These are phyloP conservation scores for Paecilomyces niveus DNA, from an alignment of 2,329 filamentous ascomycete genomes.

Conservation along the genomic window DNA sequence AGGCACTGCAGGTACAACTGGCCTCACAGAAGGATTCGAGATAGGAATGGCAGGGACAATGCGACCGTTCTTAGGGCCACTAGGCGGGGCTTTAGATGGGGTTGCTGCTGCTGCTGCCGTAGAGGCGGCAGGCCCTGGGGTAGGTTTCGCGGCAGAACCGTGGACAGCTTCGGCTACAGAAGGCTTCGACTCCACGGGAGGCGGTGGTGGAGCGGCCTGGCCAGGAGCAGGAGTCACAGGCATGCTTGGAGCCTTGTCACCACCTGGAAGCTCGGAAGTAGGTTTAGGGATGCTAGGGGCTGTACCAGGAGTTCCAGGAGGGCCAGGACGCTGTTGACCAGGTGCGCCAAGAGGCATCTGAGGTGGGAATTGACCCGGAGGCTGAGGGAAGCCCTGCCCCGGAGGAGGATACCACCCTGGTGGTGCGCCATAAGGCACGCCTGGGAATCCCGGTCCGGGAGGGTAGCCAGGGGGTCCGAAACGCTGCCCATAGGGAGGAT, in stretches of 20 bases:
- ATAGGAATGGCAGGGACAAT: slow-evolving; percentile 42
- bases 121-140: slow-evolving; percentile 13
- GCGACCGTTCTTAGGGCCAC: slow-evolving; percentile 33
- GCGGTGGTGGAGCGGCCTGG: slow-evolving; percentile 22
- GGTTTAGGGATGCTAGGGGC: slow-evolving; percentile 23
- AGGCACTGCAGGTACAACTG: slow-evolving; percentile 20
- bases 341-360: slow-evolving; percentile 52
- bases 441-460: slow-evolving; percentile 59
- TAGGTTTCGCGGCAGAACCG: slow-evolving; percentile 13
- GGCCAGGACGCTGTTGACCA: slow-evolving; percentile 31
- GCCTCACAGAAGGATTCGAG: slow-evolving; percentile 25
- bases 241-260: slow-evolving; percentile 30
- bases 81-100: slow-evolving; percentile 15
- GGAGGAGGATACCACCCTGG: slow-evolving; percentile 70
- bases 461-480: slow-evolving; percentile 46
- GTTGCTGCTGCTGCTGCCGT: slow-evolving; percentile 14
- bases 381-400: slow-evolving; percentile 66
- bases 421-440: slow-evolving; percentile 71
- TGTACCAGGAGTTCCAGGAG: slow-evolving; percentile 19
- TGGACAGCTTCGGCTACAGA: slow-evolving; percentile 30
- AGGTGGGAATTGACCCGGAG: slow-evolving; percentile 57
- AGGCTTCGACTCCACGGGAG: slow-evolving; percentile 33
- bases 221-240: slow-evolving; percentile 26
- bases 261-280: slow-evolving; percentile 38
- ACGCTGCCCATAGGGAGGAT: slow-evolving; percentile 40